These are phyloP conservation scores for Cladosporium oxysporum DNA, from an alignment of 2,329 filamentous ascomycete species.

Conservation along the genomic window DNA sequence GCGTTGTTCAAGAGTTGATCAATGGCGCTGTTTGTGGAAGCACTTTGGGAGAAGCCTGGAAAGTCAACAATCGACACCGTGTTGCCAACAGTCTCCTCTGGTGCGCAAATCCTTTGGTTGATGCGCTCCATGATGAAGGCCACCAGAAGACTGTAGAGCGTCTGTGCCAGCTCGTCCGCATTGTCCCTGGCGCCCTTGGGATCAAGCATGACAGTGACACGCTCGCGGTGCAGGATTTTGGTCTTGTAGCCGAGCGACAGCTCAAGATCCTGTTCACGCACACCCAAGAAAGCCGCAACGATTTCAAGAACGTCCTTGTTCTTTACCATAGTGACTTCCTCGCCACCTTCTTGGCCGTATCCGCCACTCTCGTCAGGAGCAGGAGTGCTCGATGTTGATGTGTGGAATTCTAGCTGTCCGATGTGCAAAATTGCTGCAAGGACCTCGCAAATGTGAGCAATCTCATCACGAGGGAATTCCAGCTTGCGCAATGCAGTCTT, in stretches of 20 bases:
- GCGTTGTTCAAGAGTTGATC: slow-evolving; percentile 96
- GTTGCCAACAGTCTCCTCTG: slow-evolving; percentile 86
- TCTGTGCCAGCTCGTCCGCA: slow-evolving; percentile 90
- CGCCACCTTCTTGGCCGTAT: slow-evolving; percentile 91
- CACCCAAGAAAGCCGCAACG: slow-evolving; percentile 91
- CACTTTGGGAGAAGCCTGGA: slow-evolving; percentile 85
- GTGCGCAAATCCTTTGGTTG: slow-evolving; percentile 84
- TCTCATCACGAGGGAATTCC: slow-evolving; percentile 89
- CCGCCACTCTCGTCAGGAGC: slow-evolving; percentile 90
- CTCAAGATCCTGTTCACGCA: slow-evolving; percentile 78
- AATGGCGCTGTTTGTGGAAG: slow-evolving; percentile 78
- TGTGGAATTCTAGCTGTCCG: slow-evolving; percentile 92
- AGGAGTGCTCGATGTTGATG: slow-evolving; percentile 73
- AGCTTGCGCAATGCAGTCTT: slow-evolving; percentile 93
- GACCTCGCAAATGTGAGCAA: slow-evolving; percentile 95
- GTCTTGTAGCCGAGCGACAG: slow-evolving; percentile 91
- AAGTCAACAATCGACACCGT: slow-evolving; percentile 96
- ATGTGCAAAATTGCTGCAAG: slow-evolving; percentile 94
- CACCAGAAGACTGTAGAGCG: slow-evolving; percentile 89
- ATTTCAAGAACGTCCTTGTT: slow-evolving; percentile 88
- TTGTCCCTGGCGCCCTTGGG: slow-evolving; percentile 86
- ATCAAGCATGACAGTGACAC: slow-evolving; percentile 98
- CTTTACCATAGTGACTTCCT: slow-evolving; percentile 81
- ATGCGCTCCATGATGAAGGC: slow-evolving; percentile 91
- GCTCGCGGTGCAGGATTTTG: slow-evolving; percentile 92